These are phyloP conservation scores for Cercophora samala DNA, from an alignment of 495 filamentous ascomycete genomes.

Conservation along the genomic window DNA sequence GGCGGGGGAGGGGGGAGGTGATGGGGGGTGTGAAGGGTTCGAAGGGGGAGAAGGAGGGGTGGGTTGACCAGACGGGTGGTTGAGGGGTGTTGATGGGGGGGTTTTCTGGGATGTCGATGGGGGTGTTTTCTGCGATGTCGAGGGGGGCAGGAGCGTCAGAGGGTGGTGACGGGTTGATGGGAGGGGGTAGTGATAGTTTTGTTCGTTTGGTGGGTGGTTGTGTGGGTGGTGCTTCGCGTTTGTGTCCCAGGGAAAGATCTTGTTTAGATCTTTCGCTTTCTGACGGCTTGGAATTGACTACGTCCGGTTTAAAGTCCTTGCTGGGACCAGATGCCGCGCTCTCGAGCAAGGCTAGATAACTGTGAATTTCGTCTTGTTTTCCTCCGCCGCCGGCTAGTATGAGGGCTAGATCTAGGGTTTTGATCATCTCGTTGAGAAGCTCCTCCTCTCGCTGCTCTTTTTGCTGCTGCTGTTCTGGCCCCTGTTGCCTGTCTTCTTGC, in stretches of 20 bases:
- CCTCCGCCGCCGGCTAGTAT: conserved; percentile 75
- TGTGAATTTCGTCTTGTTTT: background rate
- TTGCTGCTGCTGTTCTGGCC: background rate
- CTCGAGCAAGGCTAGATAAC: background rate
- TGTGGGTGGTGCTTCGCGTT: conserved; percentile 17
- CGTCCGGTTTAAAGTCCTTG: background rate
- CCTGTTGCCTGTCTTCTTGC: background rate
- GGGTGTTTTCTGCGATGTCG: too few species aligned
- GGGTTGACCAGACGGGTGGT: conserved; percentile 12
- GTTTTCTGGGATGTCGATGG: too few species aligned
- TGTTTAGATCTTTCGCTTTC: conserved; percentile 60
- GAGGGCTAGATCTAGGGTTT: conserved; percentile 69
- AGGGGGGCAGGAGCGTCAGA: too few species aligned
- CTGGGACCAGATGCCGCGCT: background rate
- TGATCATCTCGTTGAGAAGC: conserved; percentile 48
- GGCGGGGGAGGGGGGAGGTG: conserved; percentile 33
- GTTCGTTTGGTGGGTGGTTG: conserved; percentile 7
- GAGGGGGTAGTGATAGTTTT: background rate
- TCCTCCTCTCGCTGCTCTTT: background rate
- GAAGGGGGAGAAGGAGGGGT: conserved; percentile 40
- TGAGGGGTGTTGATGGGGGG: background rate
- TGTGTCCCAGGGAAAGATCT: conserved; percentile 46
- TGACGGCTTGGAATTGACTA: conserved; percentile 14
- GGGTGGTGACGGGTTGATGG: too few species aligned
- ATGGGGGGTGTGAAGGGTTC: conserved; percentile 46